These are phyloP conservation scores for Pseudogymnoascus destructans DNA, from an alignment of 2,329 filamentous ascomycete species.

Conservation along the genomic window DNA sequence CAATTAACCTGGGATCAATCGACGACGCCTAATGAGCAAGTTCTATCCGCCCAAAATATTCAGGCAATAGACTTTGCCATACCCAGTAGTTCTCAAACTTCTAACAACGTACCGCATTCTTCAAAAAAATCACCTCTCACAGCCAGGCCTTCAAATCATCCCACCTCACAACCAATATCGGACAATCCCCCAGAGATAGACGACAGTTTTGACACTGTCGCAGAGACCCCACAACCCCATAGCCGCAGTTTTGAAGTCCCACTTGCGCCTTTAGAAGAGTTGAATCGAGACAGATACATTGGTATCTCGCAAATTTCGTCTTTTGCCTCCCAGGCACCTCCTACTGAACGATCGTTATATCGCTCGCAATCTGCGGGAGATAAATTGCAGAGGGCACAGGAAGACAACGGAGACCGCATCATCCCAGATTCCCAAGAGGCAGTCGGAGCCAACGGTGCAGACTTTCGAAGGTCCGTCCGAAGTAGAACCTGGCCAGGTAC, in stretches of 20 bases:
- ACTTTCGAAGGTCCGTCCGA: slow-evolving; percentile 15
- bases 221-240: not conserved
- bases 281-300: not conserved
- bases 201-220: not conserved
- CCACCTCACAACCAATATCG: not conserved
- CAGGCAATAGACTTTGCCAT: slow-evolving; percentile 2
- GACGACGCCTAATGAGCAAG: slow-evolving; percentile 3
- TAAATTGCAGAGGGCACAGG: slow-evolving; percentile 2
- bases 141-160: not conserved
- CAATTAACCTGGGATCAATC: not conserved
- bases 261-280: not conserved
- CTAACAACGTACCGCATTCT: not conserved
- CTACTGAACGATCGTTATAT: not conserved
- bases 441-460: slow-evolving; percentile 18
- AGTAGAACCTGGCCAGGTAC: slow-evolving; percentile 2
- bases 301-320: slow-evolving; percentile 6
- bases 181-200: not conserved
- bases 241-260: not conserved
- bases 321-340: slow-evolving; percentile 9
- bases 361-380: not conserved
- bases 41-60: not conserved
- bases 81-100: not conserved
- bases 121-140: not conserved
- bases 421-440: slow-evolving; percentile 26
- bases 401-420: slow-evolving; percentile 15